Evolutionary conservation across 768 basidiomycete genomes (phyloP).

Genomic region (Collybia sp.): DNA sequence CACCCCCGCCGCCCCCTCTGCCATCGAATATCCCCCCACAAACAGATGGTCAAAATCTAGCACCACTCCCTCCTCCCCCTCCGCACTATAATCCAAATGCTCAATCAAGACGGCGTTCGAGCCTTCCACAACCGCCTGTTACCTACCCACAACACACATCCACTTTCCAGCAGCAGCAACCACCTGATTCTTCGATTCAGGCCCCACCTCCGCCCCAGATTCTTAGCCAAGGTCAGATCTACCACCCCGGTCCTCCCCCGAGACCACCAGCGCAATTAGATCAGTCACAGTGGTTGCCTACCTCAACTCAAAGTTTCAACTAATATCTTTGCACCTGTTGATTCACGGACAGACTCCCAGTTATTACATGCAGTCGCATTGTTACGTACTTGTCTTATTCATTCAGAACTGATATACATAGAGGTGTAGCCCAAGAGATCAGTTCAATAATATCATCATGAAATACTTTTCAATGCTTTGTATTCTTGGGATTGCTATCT

Average conservation of each 20-base stretch:
- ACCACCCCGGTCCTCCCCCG: conserved; percentile 35
- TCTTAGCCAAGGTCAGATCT: conserved; percentile 14
- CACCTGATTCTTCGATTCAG: conserved; percentile 33
- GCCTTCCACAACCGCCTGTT: conserved; percentile 47
- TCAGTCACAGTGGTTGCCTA: conserved; percentile 31
- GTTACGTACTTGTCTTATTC: too few relatives aligned
- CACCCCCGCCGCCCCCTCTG: conserved; percentile 31
- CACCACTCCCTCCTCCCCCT: conserved; percentile 25
- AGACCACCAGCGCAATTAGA: conserved; percentile 29
- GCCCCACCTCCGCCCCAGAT: conserved; percentile 21
- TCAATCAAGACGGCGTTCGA: conserved; percentile 35
- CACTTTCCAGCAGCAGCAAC: conserved; percentile 18
- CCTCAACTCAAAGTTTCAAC: conserved; percentile 4
- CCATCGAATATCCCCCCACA: conserved; percentile 15
- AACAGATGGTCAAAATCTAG: conserved; percentile 11
- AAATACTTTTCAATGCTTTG: too few relatives aligned
- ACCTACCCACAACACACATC: conserved; percentile 32
- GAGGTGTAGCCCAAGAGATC: too few relatives aligned
- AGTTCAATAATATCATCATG: too few relatives aligned
- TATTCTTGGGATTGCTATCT: too few relatives aligned
- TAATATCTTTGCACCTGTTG: too few relatives aligned
- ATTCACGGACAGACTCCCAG: too few relatives aligned
- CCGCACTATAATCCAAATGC: conserved; percentile 22
- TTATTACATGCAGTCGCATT: too few relatives aligned
- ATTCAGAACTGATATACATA: too few relatives aligned